Percentiles rank a stretch among this genome's conserved stretches.
These are phyloP conservation scores for Akebia trifoliata DNA, from an alignment of 164 flowering plant species.

Conservation along the genomic window DNA sequence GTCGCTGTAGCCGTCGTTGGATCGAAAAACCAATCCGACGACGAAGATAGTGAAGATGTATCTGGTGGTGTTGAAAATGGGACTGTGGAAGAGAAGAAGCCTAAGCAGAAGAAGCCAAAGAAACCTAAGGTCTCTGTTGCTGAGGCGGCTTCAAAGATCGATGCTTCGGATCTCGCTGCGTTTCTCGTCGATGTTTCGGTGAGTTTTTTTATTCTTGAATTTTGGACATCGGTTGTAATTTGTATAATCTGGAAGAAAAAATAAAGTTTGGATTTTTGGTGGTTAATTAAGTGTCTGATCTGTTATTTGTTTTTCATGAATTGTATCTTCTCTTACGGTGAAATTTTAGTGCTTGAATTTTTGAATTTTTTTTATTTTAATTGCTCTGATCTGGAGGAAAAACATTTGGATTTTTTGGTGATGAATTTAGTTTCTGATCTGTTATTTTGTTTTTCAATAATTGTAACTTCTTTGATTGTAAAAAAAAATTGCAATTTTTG, in stretches of 20 bases:
- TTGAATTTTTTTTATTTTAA: too few relatives aligned
- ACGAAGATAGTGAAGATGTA: conserved; percentile 16
- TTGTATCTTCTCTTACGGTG: background rate
- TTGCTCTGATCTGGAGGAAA: background rate
- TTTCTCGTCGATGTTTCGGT: conserved; percentile 59
- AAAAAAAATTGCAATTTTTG: background rate
- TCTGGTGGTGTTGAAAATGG: conserved; percentile 12
- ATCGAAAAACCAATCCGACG: conserved; percentile 10
- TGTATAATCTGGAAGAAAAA: background rate
- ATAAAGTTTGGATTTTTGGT: background rate
- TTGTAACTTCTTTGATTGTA: background rate
- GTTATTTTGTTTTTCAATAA: background rate
- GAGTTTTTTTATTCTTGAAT: conserved; percentile 14
- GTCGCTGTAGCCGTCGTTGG: background rate
- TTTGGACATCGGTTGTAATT: conserved; percentile 2
- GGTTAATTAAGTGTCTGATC: conserved; percentile 9
- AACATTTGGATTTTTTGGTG: background rate
- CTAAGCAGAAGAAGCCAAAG: conserved; percentile 39
- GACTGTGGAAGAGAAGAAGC: conserved; percentile 26
- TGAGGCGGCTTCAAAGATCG: conserved; percentile 46
- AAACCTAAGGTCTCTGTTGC: conserved; percentile 43
- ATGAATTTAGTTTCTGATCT: background rate
- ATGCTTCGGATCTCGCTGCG: conserved; percentile 32
- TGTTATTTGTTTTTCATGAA: background rate
- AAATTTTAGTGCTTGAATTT: too few relatives aligned